A percentile compares a stretch with the other conserved stretches of the same genome.
These are phyloP conservation scores for Leccinum obscurum DNA, from an alignment of 768 basidiomycete genomes.

Conservation along the genomic window DNA sequence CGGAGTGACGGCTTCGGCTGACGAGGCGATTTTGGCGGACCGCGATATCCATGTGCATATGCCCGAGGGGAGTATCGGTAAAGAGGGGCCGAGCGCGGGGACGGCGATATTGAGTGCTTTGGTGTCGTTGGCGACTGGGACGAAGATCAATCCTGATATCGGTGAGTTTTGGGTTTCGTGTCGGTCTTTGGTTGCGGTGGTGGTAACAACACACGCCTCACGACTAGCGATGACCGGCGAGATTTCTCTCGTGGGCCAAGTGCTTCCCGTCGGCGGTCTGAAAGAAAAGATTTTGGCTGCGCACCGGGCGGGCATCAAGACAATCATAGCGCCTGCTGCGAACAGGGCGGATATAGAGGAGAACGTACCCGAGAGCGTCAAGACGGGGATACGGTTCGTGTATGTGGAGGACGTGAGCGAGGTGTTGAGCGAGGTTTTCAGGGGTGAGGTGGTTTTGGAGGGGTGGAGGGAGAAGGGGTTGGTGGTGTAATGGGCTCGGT, in stretches of 20 bases:
- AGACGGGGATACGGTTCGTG: slow-evolving; percentile 91
- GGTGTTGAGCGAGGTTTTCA: slow-evolving; percentile 87
- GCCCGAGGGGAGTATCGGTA: slow-evolving; percentile 91
- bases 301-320: slow-evolving; percentile 95
- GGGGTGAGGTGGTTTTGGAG: slow-evolving; percentile 53
- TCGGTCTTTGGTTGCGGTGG: not conserved
- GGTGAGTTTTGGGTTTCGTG: slow-evolving; percentile 50
- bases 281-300: slow-evolving; percentile 98
- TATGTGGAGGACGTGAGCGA: slow-evolving; percentile 94
- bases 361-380: slow-evolving; percentile 95
- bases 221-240: slow-evolving; percentile 93
- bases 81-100: slow-evolving; percentile 96
- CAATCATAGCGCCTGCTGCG: slow-evolving; percentile 81
- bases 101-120: slow-evolving; percentile 91
- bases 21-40: slow-evolving; percentile 80
- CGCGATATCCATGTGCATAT: slow-evolving; percentile 94
- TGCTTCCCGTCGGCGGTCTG: slow-evolving; percentile 92
- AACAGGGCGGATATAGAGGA: slow-evolving; percentile 95
- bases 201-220: not conserved
- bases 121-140: slow-evolving; percentile 88
- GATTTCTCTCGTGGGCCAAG: slow-evolving; percentile 94
- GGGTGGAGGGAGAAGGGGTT: slow-evolving; percentile 66
- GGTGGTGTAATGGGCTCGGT: slow-evolving; percentile 19
- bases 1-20: slow-evolving; percentile 72
- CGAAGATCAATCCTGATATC: slow-evolving; percentile 81